Evolutionary conservation across 1,284 basidiomycete species (phyloP), one percentile per base, ranked within the genome.

Genomic region (Sporisorium iseilematis-ciliati): DNA sequence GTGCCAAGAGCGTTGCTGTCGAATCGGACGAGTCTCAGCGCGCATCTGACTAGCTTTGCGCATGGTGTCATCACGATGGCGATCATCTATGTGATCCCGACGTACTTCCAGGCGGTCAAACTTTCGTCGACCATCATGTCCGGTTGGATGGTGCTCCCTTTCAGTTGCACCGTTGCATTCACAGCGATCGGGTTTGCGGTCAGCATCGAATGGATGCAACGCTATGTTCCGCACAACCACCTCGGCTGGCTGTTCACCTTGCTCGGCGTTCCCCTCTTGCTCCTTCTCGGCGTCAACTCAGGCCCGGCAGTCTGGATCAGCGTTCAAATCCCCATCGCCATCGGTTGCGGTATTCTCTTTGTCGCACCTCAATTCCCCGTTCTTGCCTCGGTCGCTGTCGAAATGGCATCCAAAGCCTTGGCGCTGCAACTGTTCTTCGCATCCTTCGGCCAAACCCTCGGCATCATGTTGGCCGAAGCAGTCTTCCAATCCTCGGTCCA

Each of bases 301-400:
- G 33, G n/a, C 20, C 21, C 59, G 1, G 54, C 26, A 3, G 54
- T 53, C 23, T 76, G 74, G 74, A 29, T 76, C 3, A 8, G 40
- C 8, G 69, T 73, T 2, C 74, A 76, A 33, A 10, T 76, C 8
- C 70, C 74, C 3, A 62, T 76, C 35, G 74, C 54, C 16, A 38
- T 69, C 3, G 74, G 74, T 0, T 65, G 69, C 21, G 74, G 70
- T 0, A 68, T 74, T 23, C 49, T 73, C 16, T 76, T 76, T 35
- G 70, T 74, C 16, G 62, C 70, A 3, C 70, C 74, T 2, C 74
- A 76, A 20, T 76, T 76, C 41, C 65, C 74, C n/a, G 58, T 69
- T 1, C 54, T 76, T 0, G 74, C 74, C 2, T 57, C 70, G 0
- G 61, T 72, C 12, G 51, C 60, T 0, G 49, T 65, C n/a, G 40